Percentiles rank a stretch among this genome's conserved stretches.
Conservation (phyloP, 2,329 filamentous ascomycete species). For the Fusarium nanum region DNA sequence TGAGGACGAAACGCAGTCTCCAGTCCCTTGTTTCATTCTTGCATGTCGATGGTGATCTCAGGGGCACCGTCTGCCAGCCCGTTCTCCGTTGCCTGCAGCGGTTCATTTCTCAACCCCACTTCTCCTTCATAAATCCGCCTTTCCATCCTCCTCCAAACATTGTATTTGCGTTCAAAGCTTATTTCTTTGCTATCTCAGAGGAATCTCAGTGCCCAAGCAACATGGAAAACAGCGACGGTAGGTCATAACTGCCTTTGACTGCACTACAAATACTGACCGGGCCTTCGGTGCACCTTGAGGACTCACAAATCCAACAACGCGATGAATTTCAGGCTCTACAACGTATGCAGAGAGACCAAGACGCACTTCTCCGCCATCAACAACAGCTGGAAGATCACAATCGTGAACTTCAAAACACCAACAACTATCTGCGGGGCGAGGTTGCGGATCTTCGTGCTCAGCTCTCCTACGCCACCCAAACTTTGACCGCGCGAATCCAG, state of each 20-base stretch:
- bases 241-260: not conserved
- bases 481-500: not conserved
- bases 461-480: not conserved
- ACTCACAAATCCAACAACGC: not conserved
- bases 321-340: not conserved
- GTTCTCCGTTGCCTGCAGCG: not conserved
- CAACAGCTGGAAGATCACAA: not conserved
- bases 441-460: not conserved
- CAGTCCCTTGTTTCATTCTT: too few relatives aligned
- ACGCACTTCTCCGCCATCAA: not conserved
- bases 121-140: not conserved
- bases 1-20: too few relatives aligned
- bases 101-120: not conserved
- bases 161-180: not conserved
- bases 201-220: not conserved
- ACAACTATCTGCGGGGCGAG: not conserved
- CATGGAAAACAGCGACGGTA: not conserved
- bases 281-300: too few relatives aligned
- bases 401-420: not conserved
- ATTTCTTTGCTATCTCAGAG: fast-evolving
- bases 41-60: not conserved
- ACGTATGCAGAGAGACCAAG: not conserved
- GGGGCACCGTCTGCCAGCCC: not conserved
- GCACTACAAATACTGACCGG: not conserved
- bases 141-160: not conserved